Base-by-base conservation (phyloP, 306 rosid genomes). In the Cyamopsis tetragonoloba region DNA sequence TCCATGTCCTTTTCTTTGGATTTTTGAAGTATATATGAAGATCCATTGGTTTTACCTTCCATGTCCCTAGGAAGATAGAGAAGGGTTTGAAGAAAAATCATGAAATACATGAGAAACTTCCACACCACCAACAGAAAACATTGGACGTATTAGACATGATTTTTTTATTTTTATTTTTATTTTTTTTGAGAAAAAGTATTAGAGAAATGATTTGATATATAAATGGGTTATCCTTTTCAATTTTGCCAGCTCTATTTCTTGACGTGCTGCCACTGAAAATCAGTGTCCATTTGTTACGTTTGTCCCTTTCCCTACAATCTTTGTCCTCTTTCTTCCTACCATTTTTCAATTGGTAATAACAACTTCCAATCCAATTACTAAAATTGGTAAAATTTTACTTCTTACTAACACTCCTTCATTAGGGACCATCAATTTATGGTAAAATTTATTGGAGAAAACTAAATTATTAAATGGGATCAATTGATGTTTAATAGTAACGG, bases 231-330 rank as follows among this genome's bases (percentile, higher is more conserved):
- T 35, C 31, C 56, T 26, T 37, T 46, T 55, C 57, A 63, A 63
- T 13, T 44, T 55, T 71, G 77, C 73, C 76, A 77, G 62, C 81
- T 70, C 28, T 32, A 30, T 17, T 4, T 3, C 43, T 41, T 62
- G 51, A 31, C 60, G 44, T 68, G 71, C 51, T 32, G 4, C 56
- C 28, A 17, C 31, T 68, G 31, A 50, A 59, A 39, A 3, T 50
- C 17, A 15, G 54, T 77, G 73, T 55, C 68, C 77, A 70, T 64
- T 70, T n/a, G n/a, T n/a, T n/a, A n/a, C 0, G 0, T 53, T 69
- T 77, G 81, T 63, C 73, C 28, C 18, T 39, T 17, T 27, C 69
- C 15, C 6, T 20, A 3, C 12, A 15, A 32, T 20, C 11, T 63
- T 6, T 46, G 55, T 60, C 65, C 26, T 27, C 32, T 44, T 70